phyloP scores from a whole-genome alignment of 805 yeast species.

The Komagataella kurtzmanii region DNA sequence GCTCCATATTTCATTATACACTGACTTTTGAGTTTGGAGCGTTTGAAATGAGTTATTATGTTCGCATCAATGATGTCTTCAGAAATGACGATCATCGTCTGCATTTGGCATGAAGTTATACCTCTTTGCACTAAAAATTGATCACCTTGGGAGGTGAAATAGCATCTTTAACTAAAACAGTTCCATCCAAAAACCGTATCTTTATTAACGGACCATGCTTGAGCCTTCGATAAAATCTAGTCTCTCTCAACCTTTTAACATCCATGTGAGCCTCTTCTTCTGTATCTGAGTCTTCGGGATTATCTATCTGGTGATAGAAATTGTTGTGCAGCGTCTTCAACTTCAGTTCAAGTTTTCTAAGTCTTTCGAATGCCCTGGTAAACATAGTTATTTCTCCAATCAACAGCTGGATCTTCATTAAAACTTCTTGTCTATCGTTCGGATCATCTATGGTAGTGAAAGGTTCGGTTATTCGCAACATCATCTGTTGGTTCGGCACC shows the following conservation, averaged over 20 bases:
- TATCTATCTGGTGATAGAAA: conserved; percentile 2
- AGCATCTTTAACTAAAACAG: conserved; percentile 27
- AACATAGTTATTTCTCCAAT: conserved; percentile 28
- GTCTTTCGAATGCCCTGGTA: conserved; percentile 20
- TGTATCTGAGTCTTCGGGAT: conserved; percentile 8
- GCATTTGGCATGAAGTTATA: background rate
- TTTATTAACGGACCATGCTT: conserved; percentile 23
- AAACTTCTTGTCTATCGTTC: conserved; percentile 34
- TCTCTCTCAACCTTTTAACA: conserved; percentile 11
- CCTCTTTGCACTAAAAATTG: background rate
- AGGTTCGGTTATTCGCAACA: conserved; percentile 2
- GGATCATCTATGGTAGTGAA: conserved; percentile 36
- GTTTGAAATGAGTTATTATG: background rate
- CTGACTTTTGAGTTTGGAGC: background rate
- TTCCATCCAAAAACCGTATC: conserved; percentile 23
- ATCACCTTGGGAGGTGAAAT: conserved; percentile 11
- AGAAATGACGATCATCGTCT: background rate
- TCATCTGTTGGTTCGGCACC: background rate
- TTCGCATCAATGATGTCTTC: background rate
- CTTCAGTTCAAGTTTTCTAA: conserved; percentile 22
- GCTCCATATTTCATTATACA: background rate
- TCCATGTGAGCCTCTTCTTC: conserved; percentile 17
- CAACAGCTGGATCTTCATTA: conserved; percentile 36
- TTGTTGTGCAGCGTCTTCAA: conserved; percentile 13
- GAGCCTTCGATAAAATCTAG: conserved; percentile 14